These are phyloP conservation scores for Ambrosia artemisiifolia DNA, from an alignment of 129 eudicot species.

Conservation along the genomic window DNA sequence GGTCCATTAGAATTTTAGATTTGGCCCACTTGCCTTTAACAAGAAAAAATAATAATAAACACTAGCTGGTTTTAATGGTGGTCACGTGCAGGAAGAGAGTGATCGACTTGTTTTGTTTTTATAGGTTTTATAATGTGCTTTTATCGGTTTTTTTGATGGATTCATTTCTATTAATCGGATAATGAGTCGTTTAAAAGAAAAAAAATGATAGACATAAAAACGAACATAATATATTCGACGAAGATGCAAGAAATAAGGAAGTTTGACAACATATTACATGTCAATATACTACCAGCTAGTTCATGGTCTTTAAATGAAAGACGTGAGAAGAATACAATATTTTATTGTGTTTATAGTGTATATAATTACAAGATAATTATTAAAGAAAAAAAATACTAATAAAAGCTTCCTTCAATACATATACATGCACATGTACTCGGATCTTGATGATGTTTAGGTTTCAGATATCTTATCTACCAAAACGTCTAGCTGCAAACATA, in stretches of 20 bases:
- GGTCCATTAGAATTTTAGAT: no score
- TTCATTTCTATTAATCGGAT: no score
- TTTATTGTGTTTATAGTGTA: background rate
- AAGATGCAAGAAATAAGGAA: background rate
- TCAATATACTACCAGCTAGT: background rate
- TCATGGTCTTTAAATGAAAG: background rate
- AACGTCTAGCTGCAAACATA: constrained; percentile 5
- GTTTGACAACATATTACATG: background rate
- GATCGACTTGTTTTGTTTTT: no score
- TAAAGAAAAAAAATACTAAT: background rate
- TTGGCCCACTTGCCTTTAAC: no score
- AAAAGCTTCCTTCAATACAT: background rate
- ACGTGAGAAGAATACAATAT: background rate
- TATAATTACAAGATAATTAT: background rate
- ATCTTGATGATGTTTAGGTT: background rate
- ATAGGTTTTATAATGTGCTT: no score
- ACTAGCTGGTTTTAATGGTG: no score
- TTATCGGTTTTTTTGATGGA: no score
- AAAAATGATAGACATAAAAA: background rate
- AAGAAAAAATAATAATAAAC: no score
- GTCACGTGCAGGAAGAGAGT: no score
- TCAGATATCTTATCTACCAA: background rate
- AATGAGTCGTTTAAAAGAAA: no score
- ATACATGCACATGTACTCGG: background rate
- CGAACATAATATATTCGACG: background rate